Evolutionary conservation across 495 filamentous ascomycete species (phyloP), one percentile per base, ranked within the genome.

Genomic region (Aspergillus haitiensis): DNA sequence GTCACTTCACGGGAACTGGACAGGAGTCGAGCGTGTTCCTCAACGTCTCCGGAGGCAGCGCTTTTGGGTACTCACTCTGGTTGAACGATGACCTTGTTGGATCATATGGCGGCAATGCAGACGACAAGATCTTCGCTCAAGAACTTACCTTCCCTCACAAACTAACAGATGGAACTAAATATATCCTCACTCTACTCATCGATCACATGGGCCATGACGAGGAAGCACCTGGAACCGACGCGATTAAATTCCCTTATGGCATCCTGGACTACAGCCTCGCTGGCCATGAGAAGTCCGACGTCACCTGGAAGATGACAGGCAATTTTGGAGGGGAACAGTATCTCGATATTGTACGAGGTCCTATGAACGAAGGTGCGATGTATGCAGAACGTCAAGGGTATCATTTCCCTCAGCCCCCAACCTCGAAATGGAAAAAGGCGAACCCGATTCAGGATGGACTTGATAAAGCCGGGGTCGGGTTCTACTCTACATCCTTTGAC

Each of bases 291-390:
- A 64, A 75, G 34, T 45, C 48, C 3, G 67, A 74, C 21, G 73
- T 87, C 16, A 75, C 72, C 11, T 91, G 88, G 89, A 89, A 87
- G 67, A 62, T 92, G 12, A 88, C 86, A 0, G 88, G 88, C 0
- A 91, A 92, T 58, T 70, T 90, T 2, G 83, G 82, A 16, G 88
- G 88, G 13, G 87, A 90, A 60, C 63, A 82, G 16, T 89, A 88
- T 69, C 39, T 59, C 0, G 88, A 92, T 67, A 67, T 73, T 9
- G 69, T 70, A 2, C 82, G 87, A 32, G 87, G 88, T 8, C 89
- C 87, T 7, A 60, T 90, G 36, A 92, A 91, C 60, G 89, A 91
- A 71, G 87, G 87, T 33, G 84, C 81, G 1, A 60, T 88, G 34
- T 88, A 72, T 47, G 79, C 81, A 7, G 88, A 91, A 62, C 72